Evolutionary conservation across 2,329 filamentous ascomycete species (phyloP).

Genomic region (Aotearoamyces nothofagi): DNA sequence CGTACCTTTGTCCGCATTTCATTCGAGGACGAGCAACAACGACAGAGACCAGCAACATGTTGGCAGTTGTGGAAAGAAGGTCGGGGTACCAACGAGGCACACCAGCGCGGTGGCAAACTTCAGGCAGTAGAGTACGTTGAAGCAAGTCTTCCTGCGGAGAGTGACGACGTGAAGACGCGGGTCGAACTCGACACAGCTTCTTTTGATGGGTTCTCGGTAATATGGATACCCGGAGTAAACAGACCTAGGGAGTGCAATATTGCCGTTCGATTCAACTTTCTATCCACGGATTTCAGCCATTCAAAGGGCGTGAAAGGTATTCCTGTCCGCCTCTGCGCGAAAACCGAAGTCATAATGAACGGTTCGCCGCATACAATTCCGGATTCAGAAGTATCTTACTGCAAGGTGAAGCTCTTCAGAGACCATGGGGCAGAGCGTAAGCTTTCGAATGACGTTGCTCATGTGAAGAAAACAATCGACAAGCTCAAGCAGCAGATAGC

Average conservation of each 20-base stretch:
- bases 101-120: slow-evolving; percentile 80
- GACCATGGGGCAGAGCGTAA: slow-evolving; percentile 94
- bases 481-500: slow-evolving; percentile 89
- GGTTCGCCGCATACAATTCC: slow-evolving; percentile 31
- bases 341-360: slow-evolving; percentile 55
- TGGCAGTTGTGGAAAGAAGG: slow-evolving; percentile 97
- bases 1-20: slow-evolving; percentile 89
- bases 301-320: slow-evolving; percentile 98
- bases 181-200: slow-evolving; percentile 63
- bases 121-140: slow-evolving; percentile 93
- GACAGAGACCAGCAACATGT: slow-evolving; percentile 65
- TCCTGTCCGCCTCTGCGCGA: slow-evolving; percentile 81
- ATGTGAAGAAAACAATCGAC: slow-evolving; percentile 93
- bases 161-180: slow-evolving; percentile 49
- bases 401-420: slow-evolving; percentile 93
- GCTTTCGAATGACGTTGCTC: slow-evolving; percentile 82
- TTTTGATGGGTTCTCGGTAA: slow-evolving; percentile 86
- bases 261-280: slow-evolving; percentile 91
- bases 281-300: slow-evolving; percentile 97
- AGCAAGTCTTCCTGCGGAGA: slow-evolving; percentile 39
- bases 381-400: slow-evolving; percentile 68
- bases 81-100: slow-evolving; percentile 85
- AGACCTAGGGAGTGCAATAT: slow-evolving; percentile 65
- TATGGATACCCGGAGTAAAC: slow-evolving; percentile 64
- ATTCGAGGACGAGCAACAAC: slow-evolving; percentile 91